phyloP scores from a whole-genome alignment of 2,329 filamentous ascomycete genomes.

The Venturia oleaginea region DNA sequence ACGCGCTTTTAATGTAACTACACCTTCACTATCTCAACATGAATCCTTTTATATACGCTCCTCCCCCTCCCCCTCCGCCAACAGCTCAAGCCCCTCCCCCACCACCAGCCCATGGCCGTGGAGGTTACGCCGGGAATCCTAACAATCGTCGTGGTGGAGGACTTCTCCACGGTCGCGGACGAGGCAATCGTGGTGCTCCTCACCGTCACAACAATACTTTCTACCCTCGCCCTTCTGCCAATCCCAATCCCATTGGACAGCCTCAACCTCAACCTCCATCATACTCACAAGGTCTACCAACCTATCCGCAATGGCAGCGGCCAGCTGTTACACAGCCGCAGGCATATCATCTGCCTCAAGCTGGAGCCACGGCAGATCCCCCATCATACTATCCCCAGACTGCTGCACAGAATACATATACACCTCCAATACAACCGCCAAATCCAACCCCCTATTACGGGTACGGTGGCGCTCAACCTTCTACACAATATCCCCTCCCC shows the following conservation, averaged over 20 bases:
- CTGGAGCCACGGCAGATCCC: background rate
- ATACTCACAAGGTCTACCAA: conserved; percentile 3
- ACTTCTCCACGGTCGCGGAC: background rate
- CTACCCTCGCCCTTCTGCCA: background rate
- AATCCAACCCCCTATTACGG: background rate
- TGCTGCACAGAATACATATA: background rate
- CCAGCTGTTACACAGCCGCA: background rate
- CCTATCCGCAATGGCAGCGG: conserved; percentile 5
- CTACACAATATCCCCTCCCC: background rate
- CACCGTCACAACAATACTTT: background rate
- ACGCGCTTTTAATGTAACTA: conserved; percentile 3
- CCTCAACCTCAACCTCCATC: background rate
- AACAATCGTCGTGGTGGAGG: background rate
- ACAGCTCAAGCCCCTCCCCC: background rate
- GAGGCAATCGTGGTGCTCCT: background rate
- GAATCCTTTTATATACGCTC: conserved; percentile 36
- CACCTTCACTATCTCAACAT: conserved; percentile 7
- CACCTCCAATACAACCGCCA: background rate
- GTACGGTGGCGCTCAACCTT: background rate
- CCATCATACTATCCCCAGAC: background rate
- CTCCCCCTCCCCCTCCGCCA: conserved; percentile 36
- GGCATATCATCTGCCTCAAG: background rate
- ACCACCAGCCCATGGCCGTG: background rate
- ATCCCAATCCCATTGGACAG: conserved; percentile 2
- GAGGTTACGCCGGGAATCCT: background rate